Evolutionary conservation across 176 grass and related monocot species (phyloP).

Genomic region (Rhynchospora tenuis): DNA sequence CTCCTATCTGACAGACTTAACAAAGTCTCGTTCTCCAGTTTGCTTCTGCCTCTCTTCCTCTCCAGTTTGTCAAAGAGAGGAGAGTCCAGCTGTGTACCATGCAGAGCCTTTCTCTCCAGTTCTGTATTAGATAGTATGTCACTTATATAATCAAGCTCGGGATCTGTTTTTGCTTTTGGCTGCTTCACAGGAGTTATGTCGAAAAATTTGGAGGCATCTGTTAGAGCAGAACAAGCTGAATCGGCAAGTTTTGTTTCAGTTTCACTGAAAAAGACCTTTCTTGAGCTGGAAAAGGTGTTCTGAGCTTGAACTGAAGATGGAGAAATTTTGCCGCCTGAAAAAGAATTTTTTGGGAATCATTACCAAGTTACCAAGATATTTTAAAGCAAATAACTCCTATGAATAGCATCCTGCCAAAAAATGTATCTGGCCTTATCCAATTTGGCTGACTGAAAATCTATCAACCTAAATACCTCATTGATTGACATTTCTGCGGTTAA

Average conservation of each 20-base stretch:
- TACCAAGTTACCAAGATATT: neutral
- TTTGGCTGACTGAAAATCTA: neutral
- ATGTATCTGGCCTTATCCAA: neutral
- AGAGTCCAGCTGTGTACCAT: conserved; percentile 30
- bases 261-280: conserved; percentile 24
- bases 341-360: neutral
- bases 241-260: conserved; percentile 37
- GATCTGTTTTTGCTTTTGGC: conserved; percentile 21
- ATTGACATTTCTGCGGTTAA: neutral
- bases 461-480: neutral
- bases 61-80: conserved; percentile 45
- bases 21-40: conserved; percentile 20
- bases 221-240: conserved; percentile 39
- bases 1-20: conserved; percentile 27
- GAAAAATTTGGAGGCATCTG: conserved; percentile 33
- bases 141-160: conserved; percentile 49
- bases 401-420: neutral
- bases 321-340: conserved; percentile 39
- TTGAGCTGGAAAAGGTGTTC: conserved; percentile 23
- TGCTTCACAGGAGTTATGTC: conserved; percentile 25
- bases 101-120: conserved; percentile 31
- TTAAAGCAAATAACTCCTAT: neutral
- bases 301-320: conserved; percentile 39
- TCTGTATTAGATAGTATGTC: conserved; percentile 38
- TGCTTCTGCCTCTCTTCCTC: conserved; percentile 20